Evolutionary conservation across 2,329 filamentous ascomycete species (phyloP).

Genomic region (Ophiostoma tasmaniense): DNA sequence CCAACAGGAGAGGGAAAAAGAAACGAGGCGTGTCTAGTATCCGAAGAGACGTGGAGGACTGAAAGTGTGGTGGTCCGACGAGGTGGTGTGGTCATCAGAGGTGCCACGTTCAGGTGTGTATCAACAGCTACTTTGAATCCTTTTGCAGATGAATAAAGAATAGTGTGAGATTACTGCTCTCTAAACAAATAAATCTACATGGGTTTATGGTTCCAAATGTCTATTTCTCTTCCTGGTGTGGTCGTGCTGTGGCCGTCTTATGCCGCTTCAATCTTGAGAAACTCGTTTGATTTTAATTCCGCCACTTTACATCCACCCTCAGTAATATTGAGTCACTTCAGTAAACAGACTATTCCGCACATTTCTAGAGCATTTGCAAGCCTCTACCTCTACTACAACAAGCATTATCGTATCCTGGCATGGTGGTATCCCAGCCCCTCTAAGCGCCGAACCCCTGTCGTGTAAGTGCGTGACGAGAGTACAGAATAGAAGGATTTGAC

Average conservation of each 20-base stretch:
- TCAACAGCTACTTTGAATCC: no score
- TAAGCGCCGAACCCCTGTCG: constrained; percentile 19
- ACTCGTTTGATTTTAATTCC: neutral
- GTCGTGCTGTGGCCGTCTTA: neutral
- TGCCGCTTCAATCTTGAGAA: neutral
- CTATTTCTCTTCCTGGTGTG: neutral
- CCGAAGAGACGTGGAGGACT: no score
- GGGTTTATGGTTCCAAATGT: neutral
- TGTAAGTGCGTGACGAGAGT: neutral
- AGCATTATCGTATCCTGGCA: neutral
- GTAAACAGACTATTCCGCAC: neutral
- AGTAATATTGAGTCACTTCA: no score
- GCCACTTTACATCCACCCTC: neutral
- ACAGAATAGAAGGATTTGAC: neutral
- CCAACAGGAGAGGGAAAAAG: neutral
- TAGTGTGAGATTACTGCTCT: no score
- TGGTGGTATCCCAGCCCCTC: neutral
- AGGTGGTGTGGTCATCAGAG: neutral
- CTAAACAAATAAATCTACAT: no score
- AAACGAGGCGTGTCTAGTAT: neutral
- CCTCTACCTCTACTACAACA: neutral
- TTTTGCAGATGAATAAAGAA: no score
- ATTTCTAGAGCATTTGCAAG: neutral
- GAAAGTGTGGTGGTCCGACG: neutral
- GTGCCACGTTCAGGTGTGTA: neutral